Conservation (phyloP, 2,329 filamentous ascomycete species). For the Curvularia spicifera region DNA sequence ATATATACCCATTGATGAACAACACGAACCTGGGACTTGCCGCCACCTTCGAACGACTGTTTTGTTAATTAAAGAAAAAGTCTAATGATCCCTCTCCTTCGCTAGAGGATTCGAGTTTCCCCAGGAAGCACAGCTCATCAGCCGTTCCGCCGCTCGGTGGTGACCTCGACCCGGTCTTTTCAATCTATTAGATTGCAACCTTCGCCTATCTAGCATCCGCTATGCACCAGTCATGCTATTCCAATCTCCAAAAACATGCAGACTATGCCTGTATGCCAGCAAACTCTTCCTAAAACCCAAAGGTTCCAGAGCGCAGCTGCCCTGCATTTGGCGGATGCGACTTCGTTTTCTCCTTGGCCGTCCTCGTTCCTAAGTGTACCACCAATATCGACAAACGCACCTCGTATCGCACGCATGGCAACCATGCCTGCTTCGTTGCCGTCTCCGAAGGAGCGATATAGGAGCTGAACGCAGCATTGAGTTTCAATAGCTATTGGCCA, state of each 20-base stretch:
- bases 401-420: constrained; percentile 24
- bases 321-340: constrained; percentile 12
- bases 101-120: constrained; percentile 32
- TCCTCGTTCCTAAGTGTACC: constrained; percentile 26
- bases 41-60: constrained; percentile 16
- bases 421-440: constrained; percentile 26
- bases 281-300: constrained; percentile 23
- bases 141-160: constrained; percentile 27
- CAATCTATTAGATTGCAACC: constrained; percentile 44
- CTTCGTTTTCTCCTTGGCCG: constrained; percentile 17
- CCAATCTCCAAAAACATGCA: constrained; percentile 36
- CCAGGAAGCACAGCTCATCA: constrained; percentile 31
- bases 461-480: constrained; percentile 20
- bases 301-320: constrained; percentile 39
- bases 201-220: constrained; percentile 20
- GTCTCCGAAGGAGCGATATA: constrained; percentile 19
- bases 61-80: constrained; percentile 18
- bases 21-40: constrained; percentile 29
- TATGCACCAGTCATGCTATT: constrained; percentile 27
- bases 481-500: constrained; percentile 27
- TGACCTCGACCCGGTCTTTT: constrained; percentile 40
- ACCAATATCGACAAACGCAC: constrained; percentile 33
- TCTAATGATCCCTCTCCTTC: constrained; percentile 31
- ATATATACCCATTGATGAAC: constrained; percentile 38
- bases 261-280: constrained; percentile 12